Evolutionary conservation across 176 grass and related monocot species (phyloP).

Genomic region (Rhynchospora tenuis): DNA sequence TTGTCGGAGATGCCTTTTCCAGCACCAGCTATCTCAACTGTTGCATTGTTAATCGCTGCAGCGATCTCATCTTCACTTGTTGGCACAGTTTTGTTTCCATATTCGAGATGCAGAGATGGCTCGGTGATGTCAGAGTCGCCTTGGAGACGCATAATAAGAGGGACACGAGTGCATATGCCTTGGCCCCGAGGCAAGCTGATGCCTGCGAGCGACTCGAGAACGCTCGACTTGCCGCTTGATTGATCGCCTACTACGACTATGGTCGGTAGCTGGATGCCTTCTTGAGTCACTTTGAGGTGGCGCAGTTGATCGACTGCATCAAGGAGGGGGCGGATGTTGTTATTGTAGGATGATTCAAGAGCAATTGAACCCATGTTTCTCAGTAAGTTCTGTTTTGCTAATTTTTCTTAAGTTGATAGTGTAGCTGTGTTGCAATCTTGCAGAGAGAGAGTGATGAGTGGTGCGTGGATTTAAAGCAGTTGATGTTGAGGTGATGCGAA

Average conservation of each 20-base stretch:
- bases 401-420: too few relatives aligned
- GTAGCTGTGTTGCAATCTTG: too few relatives aligned
- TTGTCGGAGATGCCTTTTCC: constrained; percentile 23
- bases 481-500: too few relatives aligned
- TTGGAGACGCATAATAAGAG: constrained; percentile 32
- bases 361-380: constrained; percentile 16
- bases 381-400: too few relatives aligned
- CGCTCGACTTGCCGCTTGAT: constrained; percentile 31
- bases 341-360: constrained; percentile 20
- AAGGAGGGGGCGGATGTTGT: constrained; percentile 14
- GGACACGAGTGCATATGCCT: constrained; percentile 36
- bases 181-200: constrained; percentile 33
- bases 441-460: too few relatives aligned
- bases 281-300: constrained; percentile 29
- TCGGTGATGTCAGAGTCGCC: background rate
- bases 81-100: constrained; percentile 3
- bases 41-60: background rate
- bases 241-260: constrained; percentile 39
- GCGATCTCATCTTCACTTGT: constrained; percentile 5
- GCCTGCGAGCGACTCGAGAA: constrained; percentile 34
- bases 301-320: constrained; percentile 10
- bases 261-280: constrained; percentile 34
- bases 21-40: constrained; percentile 16
- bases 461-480: too few relatives aligned
- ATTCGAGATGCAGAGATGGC: constrained; percentile 11